Conservation (phyloP, 2,329 filamentous ascomycete genomes). For the Talaromyces pinophilus region DNA sequence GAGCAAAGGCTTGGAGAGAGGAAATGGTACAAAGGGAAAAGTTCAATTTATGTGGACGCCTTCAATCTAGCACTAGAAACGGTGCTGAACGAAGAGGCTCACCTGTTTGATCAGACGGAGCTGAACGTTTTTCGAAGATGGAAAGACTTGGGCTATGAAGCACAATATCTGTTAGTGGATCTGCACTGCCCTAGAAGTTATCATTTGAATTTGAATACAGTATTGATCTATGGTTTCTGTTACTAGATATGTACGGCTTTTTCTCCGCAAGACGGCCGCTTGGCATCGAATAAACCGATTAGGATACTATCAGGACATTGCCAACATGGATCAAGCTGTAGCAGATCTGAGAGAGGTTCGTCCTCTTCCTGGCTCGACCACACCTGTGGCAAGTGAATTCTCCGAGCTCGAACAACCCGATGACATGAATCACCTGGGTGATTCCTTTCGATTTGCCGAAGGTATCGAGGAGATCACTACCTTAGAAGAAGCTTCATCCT, state of each 20-base stretch:
- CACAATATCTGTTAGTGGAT: slow-evolving; percentile 77
- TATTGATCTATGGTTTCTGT: slow-evolving; percentile 23
- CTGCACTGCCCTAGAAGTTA: neutral
- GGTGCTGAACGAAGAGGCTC: slow-evolving; percentile 82
- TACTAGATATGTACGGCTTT: slow-evolving; percentile 80
- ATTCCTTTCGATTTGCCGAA: slow-evolving; percentile 76
- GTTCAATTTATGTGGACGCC: slow-evolving; percentile 94
- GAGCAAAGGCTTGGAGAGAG: slow-evolving; percentile 57
- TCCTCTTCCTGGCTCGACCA: slow-evolving; percentile 54
- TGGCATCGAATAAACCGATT: slow-evolving; percentile 84
- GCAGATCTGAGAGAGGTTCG: slow-evolving; percentile 61
- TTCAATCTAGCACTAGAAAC: slow-evolving; percentile 92
- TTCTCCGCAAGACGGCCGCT: slow-evolving; percentile 83
- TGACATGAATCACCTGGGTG: slow-evolving; percentile 50
- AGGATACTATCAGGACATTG: slow-evolving; percentile 79
- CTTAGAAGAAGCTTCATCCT: slow-evolving; percentile 77
- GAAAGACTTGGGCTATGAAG: slow-evolving; percentile 73
- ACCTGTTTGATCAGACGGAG: slow-evolving; percentile 83
- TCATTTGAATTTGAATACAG: neutral
- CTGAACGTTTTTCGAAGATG: slow-evolving; percentile 74
- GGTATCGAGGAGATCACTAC: slow-evolving; percentile 72
- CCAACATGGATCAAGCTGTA: slow-evolving; percentile 68
- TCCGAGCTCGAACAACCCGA: slow-evolving; percentile 53
- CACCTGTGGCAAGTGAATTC: slow-evolving; percentile 32
- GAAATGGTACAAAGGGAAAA: slow-evolving; percentile 73